Conservation (phyloP, 768 basidiomycete genomes). For the Termitomyces bulborhizus region DNA sequence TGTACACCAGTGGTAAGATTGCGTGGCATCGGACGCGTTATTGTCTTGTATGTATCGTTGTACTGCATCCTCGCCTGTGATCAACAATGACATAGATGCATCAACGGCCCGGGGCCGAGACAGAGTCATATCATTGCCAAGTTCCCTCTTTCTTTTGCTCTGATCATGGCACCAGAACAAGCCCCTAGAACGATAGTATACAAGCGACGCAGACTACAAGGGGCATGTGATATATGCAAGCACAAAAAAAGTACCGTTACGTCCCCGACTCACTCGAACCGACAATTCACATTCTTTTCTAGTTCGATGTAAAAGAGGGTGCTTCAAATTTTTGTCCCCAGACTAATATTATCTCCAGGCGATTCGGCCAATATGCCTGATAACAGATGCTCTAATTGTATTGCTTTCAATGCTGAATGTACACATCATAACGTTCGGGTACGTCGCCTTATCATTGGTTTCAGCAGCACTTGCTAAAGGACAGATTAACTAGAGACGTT, state of each 20-base stretch:
- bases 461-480: no score
- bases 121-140: neutral
- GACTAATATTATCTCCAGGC: constrained; percentile 24
- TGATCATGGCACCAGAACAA: neutral
- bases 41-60: constrained; percentile 1
- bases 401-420: constrained; percentile 39
- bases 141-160: neutral
- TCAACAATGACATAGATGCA: neutral
- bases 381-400: constrained; percentile 53
- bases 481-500: constrained; percentile 19
- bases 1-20: neutral
- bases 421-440: constrained; percentile 53
- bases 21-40: constrained; percentile 1
- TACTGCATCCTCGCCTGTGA: neutral
- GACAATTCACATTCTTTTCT: neutral
- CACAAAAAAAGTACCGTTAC: constrained; percentile 32
- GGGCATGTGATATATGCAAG: constrained; percentile 42
- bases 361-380: constrained; percentile 56
- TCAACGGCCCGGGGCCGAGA: neutral
- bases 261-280: neutral
- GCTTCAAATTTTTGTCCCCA: neutral
- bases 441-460: constrained; percentile 9
- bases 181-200: constrained; percentile 3
- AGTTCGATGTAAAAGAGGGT: constrained; percentile 33
- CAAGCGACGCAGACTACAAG: constrained; percentile 37